Conservation (phyloP, 2,329 filamentous ascomycete species). For the Xylariomycetidae sp. region DNA sequence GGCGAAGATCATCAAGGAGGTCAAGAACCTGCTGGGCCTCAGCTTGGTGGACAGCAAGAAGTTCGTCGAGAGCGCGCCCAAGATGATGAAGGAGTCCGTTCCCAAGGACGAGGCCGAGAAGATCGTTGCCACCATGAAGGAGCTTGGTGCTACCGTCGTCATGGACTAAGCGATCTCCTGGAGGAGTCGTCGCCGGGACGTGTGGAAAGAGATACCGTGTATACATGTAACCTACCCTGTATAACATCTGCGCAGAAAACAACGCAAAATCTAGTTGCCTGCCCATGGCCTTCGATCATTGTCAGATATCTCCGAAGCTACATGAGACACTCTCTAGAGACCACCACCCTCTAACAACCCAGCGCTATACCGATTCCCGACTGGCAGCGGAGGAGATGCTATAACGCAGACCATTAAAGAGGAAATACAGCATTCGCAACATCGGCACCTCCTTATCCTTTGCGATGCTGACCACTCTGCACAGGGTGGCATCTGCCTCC, state of each 20-base stretch:
- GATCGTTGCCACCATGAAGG: conserved; percentile 93
- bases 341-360: neutral
- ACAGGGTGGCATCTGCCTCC: conserved; percentile 30
- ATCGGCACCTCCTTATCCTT: conserved; percentile 21
- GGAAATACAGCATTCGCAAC: conserved; percentile 33
- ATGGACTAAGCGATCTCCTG: conserved; percentile 66
- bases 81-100: conserved; percentile 98
- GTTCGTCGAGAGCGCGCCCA: conserved; percentile 96
- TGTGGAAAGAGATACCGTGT: conserved; percentile 13
- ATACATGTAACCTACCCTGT: conserved; percentile 28
- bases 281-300: no score
- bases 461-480: conserved; percentile 24
- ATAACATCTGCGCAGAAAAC: conserved; percentile 24
- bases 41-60: conserved; percentile 99
- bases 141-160: conserved; percentile 75
- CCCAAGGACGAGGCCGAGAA: conserved; percentile 99
- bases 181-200: conserved; percentile 1
- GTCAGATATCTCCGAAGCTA: no score
- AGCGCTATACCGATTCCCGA: conserved; percentile 2
- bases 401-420: conserved; percentile 32
- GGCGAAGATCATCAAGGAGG: conserved; percentile 99
- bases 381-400: no score
- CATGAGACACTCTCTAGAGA: no score
- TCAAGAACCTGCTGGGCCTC: conserved; percentile 92
- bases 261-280: no score